Conservation (phyloP, 768 basidiomycete species). For the Leccinellum rugosiceps region DNA sequence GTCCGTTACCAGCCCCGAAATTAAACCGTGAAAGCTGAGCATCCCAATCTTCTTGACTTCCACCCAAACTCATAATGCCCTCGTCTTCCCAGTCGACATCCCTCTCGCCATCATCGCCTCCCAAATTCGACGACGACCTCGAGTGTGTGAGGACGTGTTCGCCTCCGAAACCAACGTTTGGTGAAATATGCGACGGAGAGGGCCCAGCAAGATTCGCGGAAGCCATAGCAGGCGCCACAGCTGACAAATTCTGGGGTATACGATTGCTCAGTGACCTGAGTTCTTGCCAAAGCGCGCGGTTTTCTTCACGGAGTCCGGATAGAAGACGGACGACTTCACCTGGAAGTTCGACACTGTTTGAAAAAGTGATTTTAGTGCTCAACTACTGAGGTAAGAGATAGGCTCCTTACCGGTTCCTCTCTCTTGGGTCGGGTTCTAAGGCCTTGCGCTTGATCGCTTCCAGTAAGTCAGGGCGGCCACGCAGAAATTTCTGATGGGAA, state of each 20-base stretch:
- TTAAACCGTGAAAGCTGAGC: slow-evolving; percentile 15
- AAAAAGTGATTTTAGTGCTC: slow-evolving; percentile 20
- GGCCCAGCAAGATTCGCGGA: slow-evolving; percentile 9
- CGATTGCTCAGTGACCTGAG: slow-evolving; percentile 18
- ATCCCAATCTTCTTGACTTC: slow-evolving; percentile 27
- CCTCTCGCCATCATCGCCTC: slow-evolving; percentile 24
- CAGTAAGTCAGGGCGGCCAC: slow-evolving; percentile 74
- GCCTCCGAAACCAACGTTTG: slow-evolving; percentile 7
- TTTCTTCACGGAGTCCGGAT: slow-evolving; percentile 68
- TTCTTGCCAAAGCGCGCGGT: slow-evolving; percentile 52
- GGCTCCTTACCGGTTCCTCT: slow-evolving; percentile 25
- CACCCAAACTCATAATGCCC: slow-evolving; percentile 10
- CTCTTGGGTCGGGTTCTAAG: slow-evolving; percentile 70
- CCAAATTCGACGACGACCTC: slow-evolving; percentile 27
- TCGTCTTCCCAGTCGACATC: slow-evolving; percentile 31
- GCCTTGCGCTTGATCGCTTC: slow-evolving; percentile 88
- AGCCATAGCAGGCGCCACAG: background rate
- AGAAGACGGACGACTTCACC: slow-evolving; percentile 63
- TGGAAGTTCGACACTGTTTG: slow-evolving; percentile 69
- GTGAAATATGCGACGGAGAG: slow-evolving; percentile 1
- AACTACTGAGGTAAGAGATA: background rate
- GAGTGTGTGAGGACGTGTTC: slow-evolving; percentile 23
- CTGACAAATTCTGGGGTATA: slow-evolving; percentile 17
- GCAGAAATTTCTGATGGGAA: slow-evolving; percentile 82
- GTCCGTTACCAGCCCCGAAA: slow-evolving; percentile 8